These are phyloP conservation scores for Xylaria arbuscula DNA, from an alignment of 2,329 filamentous ascomycete species.

Conservation along the genomic window DNA sequence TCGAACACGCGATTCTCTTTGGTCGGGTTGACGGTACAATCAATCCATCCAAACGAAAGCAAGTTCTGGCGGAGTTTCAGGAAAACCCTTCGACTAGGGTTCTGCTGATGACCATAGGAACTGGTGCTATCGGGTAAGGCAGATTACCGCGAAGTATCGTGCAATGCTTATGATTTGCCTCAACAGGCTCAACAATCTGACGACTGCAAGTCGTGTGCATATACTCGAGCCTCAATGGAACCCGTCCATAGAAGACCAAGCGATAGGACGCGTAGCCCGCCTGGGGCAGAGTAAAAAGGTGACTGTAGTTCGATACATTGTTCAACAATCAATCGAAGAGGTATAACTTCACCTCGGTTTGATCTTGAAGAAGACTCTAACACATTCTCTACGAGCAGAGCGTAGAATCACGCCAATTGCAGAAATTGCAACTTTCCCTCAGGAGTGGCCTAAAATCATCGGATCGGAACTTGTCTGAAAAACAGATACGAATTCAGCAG, in stretches of 20 bases:
- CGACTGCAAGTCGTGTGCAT: conserved; percentile 47
- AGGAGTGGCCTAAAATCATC: conserved; percentile 31
- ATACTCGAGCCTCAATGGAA: conserved; percentile 51
- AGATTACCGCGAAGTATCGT: not conserved
- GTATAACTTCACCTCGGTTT: conserved; percentile 29
- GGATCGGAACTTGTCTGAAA: conserved; percentile 16
- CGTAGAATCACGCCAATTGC: conserved; percentile 31
- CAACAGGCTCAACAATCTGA: conserved; percentile 44
- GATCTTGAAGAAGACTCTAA: not conserved
- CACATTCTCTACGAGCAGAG: conserved; percentile 7
- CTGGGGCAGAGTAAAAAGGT: conserved; percentile 47
- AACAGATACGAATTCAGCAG: conserved; percentile 14
- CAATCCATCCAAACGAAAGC: conserved; percentile 36
- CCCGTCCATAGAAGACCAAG: conserved; percentile 48
- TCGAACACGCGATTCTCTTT: conserved; percentile 41
- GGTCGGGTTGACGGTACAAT: conserved; percentile 48
- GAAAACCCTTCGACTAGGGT: conserved; percentile 40
- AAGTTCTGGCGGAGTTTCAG: conserved; percentile 44
- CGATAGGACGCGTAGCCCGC: conserved; percentile 45
- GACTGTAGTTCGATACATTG: conserved; percentile 45
- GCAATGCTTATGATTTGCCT: not conserved
- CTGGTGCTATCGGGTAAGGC: conserved; percentile 50
- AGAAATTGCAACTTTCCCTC: conserved; percentile 29
- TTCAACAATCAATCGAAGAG: conserved; percentile 47
- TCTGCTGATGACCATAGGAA: conserved; percentile 50